phyloP scores from a whole-genome alignment of 108 stramenopile genomes.

The Epipyxis sp. region DNA sequence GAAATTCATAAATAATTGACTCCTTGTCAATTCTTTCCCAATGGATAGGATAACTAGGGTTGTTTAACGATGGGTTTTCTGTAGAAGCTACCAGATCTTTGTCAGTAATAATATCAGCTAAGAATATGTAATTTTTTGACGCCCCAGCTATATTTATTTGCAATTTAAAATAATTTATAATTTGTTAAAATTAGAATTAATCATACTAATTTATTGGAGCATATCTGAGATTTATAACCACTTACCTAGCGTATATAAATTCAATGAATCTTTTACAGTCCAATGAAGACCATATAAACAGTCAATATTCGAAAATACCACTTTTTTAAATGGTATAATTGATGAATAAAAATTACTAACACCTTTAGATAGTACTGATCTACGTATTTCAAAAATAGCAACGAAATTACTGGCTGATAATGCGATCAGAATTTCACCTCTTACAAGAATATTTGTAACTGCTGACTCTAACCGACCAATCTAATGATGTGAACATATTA shows the following conservation, averaged over 20 bases:
- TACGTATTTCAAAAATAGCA: neutral
- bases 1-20: neutral
- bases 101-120: too few relatives aligned
- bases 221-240: too few relatives aligned
- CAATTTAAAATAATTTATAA: too few relatives aligned
- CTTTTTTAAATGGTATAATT: too few relatives aligned
- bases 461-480: neutral
- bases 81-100: too few relatives aligned
- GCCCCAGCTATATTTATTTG: too few relatives aligned
- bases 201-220: too few relatives aligned
- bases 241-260: constrained; percentile 1
- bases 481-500: too few relatives aligned
- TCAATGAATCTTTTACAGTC: neutral
- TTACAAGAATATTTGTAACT: neutral
- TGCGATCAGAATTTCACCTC: constrained; percentile 16
- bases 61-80: too few relatives aligned
- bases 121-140: too few relatives aligned
- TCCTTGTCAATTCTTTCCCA: neutral
- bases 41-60: neutral
- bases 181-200: too few relatives aligned
- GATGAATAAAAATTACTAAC: neutral
- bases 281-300: neutral
- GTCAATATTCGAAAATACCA: neutral
- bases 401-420: neutral
- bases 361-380: neutral